A percentile compares a stretch with the other conserved stretches of the same genome.
phyloP scores from a whole-genome alignment of 225 moss, liverwort and hornwort species.

The Polytrichum commune region DNA sequence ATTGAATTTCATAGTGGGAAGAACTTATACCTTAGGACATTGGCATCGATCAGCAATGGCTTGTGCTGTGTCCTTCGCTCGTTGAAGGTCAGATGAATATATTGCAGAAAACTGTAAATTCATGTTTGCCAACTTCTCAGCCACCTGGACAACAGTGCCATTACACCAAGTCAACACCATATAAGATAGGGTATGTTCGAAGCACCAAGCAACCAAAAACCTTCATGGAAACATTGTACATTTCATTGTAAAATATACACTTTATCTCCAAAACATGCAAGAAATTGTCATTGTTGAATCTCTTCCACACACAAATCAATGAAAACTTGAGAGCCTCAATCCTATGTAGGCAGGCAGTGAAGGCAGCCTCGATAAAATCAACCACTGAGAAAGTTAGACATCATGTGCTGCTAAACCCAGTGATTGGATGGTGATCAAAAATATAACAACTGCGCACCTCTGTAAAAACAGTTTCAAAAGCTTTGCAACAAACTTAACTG shows the following conservation, averaged over 20 bases:
- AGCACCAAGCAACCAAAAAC: too few species aligned
- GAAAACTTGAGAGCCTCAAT: too few species aligned
- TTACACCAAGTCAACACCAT: slow-evolving; percentile 16
- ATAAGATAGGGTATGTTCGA: not conserved
- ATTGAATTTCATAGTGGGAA: too few species aligned
- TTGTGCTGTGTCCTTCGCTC: slow-evolving; percentile 71
- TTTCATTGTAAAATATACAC: too few species aligned
- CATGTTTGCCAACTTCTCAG: slow-evolving; percentile 63
- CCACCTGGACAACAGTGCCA: slow-evolving; percentile 45
- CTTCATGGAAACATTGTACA: too few species aligned
- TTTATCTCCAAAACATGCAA: not conserved
- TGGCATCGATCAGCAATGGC: slow-evolving; percentile 63
- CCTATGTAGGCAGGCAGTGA: not conserved
- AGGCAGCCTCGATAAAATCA: too few species aligned
- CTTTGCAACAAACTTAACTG: slow-evolving; percentile 66
- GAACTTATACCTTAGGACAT: slow-evolving; percentile 37
- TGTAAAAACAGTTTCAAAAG: slow-evolving; percentile 9
- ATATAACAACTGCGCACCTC: slow-evolving; percentile 34
- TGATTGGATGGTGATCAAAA: slow-evolving; percentile 4
- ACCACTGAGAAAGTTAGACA: not conserved
- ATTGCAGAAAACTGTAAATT: slow-evolving; percentile 58
- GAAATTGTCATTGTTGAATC: not conserved
- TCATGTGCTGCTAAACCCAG: not conserved
- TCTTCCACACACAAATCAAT: too few species aligned
- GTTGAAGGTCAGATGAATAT: slow-evolving; percentile 83